Base-by-base conservation (phyloP, 441 rosid species). In the Populus trichocarpa region DNA sequence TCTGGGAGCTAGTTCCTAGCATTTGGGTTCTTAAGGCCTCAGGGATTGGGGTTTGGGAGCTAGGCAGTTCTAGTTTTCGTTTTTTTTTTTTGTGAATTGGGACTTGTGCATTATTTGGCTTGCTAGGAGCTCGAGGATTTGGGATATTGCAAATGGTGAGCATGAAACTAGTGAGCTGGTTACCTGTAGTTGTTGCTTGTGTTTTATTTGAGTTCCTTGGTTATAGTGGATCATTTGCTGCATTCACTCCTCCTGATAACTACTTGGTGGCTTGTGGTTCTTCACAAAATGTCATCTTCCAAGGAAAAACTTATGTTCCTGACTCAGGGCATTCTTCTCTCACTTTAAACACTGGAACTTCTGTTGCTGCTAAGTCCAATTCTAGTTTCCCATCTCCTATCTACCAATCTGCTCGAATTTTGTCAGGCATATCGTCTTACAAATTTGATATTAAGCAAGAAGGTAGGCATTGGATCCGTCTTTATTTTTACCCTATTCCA, bases 391-490 rank as follows among this genome's bases (percentile, higher is more conserved):
- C 87, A 18, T 85, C 86, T 81, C 83, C 98, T 63, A 73, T 96
- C 64, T 93, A 90, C 86, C 88, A 85, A 81, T 87, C 95, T 75
- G 96, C 97, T 86, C 91, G 99, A 53, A 81, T 96, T 75, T 96
- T 96, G 83, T 82, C 94, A 8, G 78, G 87, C 35, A 68, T 84
- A 81, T 87, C 95, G 77, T 91, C 98, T 16, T 96, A 96, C 84
- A 81, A 88, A 63, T 93, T 96, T 73, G 75, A 89, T 64, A 90
- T 96, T 79, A 75, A 85, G 77, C 79, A 87, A 78, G 77, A 83
- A 71, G 99, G 99, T 5, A 89, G 92, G 84, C 99, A 93, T 87
- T 96, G 99, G 99, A 78, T 96, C 90, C 97, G 99, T 77, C 97
- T 96, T 46, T 93, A 93, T 79, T 96, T 96, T 77, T 87, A 82